These are phyloP conservation scores for Nematocida sp. DNA, from an alignment of 371 early-diverging fungal genomes.

Conservation along the genomic window DNA sequence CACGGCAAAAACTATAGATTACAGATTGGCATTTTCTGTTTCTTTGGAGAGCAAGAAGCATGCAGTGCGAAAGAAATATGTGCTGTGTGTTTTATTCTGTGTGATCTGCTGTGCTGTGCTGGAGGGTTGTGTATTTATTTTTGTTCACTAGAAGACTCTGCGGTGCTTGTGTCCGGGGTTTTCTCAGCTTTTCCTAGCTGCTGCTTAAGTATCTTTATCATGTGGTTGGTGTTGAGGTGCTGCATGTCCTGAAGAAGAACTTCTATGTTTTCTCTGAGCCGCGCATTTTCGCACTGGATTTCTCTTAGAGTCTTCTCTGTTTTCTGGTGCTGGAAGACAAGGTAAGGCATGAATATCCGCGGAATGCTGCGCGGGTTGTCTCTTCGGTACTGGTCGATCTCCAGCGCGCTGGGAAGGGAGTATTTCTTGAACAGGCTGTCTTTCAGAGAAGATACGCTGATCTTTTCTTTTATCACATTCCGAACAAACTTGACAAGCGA, in stretches of 20 bases:
- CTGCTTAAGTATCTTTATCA: slow-evolving; percentile 20
- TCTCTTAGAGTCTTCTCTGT: slow-evolving; percentile 16
- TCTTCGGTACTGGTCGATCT: slow-evolving; percentile 35
- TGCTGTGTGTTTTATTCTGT: too few species aligned
- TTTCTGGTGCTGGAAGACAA: slow-evolving; percentile 34
- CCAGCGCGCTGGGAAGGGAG: slow-evolving; percentile 3
- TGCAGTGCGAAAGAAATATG: too few species aligned
- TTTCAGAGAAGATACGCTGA: slow-evolving; percentile 23
- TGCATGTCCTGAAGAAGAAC: slow-evolving; percentile 24
- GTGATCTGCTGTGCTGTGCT: too few species aligned
- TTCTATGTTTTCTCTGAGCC: slow-evolving; percentile 33
- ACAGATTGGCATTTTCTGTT: too few species aligned
- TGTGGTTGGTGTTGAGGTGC: not conserved
- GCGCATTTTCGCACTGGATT: slow-evolving; percentile 13
- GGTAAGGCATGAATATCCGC: slow-evolving; percentile 13
- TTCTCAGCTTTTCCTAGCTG: too few species aligned
- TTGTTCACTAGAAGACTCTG: too few species aligned
- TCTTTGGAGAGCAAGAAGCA: too few species aligned
- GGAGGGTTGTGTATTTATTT: too few species aligned
- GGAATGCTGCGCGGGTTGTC: slow-evolving; percentile 5
- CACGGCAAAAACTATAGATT: too few species aligned
- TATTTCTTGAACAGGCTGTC: slow-evolving; percentile 13
- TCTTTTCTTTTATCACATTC: slow-evolving; percentile 7
- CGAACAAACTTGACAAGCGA: slow-evolving; percentile 7
- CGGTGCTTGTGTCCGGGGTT: too few species aligned